Conservation (phyloP, 164 flowering plant genomes). For the Vitis cinerea region DNA sequence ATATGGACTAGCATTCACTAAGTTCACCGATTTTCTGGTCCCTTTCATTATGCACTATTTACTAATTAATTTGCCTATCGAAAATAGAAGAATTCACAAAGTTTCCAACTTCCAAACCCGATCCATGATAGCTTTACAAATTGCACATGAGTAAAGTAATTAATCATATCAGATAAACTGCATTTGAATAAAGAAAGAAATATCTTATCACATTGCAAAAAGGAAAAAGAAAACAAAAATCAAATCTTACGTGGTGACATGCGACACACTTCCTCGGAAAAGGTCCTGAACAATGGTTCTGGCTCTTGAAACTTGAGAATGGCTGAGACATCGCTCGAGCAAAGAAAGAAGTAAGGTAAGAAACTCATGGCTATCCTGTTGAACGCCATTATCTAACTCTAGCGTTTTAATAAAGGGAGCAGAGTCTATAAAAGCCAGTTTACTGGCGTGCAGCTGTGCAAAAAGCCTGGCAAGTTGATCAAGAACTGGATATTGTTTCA, state of each 20-base stretch:
- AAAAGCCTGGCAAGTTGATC: constrained; percentile 85
- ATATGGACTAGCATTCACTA: no score
- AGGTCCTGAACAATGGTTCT: constrained; percentile 91
- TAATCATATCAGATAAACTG: no score
- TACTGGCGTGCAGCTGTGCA: constrained; percentile 81
- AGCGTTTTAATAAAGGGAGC: constrained; percentile 87
- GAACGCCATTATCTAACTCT: constrained; percentile 93
- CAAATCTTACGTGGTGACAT: constrained; percentile 76
- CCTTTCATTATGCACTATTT: no score
- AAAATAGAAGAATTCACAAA: neutral
- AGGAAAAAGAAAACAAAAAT: neutral
- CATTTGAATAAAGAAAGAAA: no score
- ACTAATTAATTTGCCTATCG: no score
- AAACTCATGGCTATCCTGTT: constrained; percentile 98
- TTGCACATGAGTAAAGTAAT: neutral
- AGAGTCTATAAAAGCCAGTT: constrained; percentile 78
- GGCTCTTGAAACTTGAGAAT: constrained; percentile 58
- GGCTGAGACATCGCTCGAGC: constrained; percentile 75
- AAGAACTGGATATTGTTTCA: constrained; percentile 67
- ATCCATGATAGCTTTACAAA: neutral
- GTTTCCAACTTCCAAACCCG: neutral
- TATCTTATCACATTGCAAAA: no score
- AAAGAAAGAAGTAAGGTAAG: constrained; percentile 87
- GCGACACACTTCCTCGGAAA: constrained; percentile 92
- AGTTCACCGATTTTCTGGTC: no score